Evolutionary conservation across 495 filamentous ascomycete species (phyloP), one percentile per base, ranked within the genome.

Genomic region (Penicillium steckii): DNA sequence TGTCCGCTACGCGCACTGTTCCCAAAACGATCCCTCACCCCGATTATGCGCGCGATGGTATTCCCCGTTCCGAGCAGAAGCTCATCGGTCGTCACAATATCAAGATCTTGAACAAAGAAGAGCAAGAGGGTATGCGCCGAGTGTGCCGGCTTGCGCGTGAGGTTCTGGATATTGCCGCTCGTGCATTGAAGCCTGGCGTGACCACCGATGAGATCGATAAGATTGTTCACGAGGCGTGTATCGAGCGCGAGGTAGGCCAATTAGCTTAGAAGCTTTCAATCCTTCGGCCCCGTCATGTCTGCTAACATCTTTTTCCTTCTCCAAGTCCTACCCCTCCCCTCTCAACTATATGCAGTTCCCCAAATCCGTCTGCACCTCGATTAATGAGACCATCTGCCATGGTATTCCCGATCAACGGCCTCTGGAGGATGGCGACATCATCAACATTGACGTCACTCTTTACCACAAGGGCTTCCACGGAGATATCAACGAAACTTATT

Each of bases 201-300:
- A 97, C 95, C 2, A 99, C 94, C 7, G 95, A 99, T 65, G 86
- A 96, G 64, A 89, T 99, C 29, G 94, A 99, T 63, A 90, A 95
- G 69, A 77, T 97, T 58, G 93, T 96, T 26, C 94, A 99, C 74
- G 91, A 95, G 61, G 94, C 94, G 44, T 97, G 91, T 65, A 71
- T 97, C 52, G 94, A 97, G 73, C 80, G 94, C 72, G 77, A 97
- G 47, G 94, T 97, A 67, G 70, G 62, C 46, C 59, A 15, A 32
- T n/a, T 10, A 18, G n/a, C n/a, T n/a, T n/a, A n/a, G n/a, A n/a
- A n/a, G n/a, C n/a, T n/a, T n/a, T n/a, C n/a, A n/a, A n/a, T n/a
- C n/a, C n/a, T n/a, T n/a, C n/a, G n/a, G n/a, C n/a, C n/a, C n/a
- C n/a, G 17, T 4, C 23, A 38, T 4, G 21, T 41, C n/a, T 17